Percentiles rank a stretch among this genome's conserved stretches.
Evolutionary conservation across 78 protist genomes (phyloP).

Genomic region (Goniomonas avonlea): DNA sequence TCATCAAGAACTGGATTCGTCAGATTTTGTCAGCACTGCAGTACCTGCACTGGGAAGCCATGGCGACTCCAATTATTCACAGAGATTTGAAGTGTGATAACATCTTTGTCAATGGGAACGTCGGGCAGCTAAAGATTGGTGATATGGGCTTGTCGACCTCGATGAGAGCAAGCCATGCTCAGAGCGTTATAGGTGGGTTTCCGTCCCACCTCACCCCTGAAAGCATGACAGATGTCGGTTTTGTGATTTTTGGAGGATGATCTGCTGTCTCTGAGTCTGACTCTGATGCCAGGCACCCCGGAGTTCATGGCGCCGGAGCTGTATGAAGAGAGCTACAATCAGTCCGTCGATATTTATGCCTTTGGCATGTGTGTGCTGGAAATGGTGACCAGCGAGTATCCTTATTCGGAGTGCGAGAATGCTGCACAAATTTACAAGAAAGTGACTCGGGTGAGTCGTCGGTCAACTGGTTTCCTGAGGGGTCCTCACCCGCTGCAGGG

Average conservation of each 20-base stretch:
- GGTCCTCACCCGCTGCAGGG: constrained; percentile 11
- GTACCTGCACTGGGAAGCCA: constrained; percentile 62
- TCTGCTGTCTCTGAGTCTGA: too few relatives aligned
- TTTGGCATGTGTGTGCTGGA: constrained; percentile 91
- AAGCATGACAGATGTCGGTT: background rate
- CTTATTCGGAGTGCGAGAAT: constrained; percentile 77
- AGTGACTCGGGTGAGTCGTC: constrained; percentile 23
- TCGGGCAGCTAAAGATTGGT: constrained; percentile 79
- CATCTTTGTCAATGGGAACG: constrained; percentile 78
- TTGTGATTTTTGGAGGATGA: too few relatives aligned
- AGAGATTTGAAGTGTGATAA: constrained; percentile 94
- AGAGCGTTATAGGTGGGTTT: constrained; percentile 19
- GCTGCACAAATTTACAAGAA: constrained; percentile 58
- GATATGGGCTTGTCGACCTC: constrained; percentile 81
- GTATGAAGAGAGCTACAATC: constrained; percentile 69
- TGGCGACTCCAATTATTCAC: constrained; percentile 68
- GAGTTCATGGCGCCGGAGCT: constrained; percentile 94
- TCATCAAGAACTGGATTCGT: constrained; percentile 46
- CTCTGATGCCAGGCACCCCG: constrained; percentile 83
- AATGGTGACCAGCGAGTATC: constrained; percentile 74
- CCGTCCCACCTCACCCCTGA: background rate
- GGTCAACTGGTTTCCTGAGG: background rate
- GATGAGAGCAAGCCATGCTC: background rate
- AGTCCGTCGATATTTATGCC: constrained; percentile 80
- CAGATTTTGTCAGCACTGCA: constrained; percentile 75